Evolutionary conservation across 306 rosid species (phyloP).

Genomic region (Quercus ilex): DNA sequence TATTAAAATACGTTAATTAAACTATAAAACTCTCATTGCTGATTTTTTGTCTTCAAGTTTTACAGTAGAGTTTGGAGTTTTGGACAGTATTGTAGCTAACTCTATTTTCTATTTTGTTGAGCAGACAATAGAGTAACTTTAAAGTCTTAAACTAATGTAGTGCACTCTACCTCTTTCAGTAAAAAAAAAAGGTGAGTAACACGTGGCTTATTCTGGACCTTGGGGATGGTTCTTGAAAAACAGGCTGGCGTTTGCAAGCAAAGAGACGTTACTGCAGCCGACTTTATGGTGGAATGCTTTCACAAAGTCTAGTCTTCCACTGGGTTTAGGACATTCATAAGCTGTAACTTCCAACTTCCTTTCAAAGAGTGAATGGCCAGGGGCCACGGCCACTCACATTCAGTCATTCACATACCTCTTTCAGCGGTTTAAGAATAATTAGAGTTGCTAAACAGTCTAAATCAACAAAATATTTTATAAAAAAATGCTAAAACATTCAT

Average conservation of each 20-base stretch:
- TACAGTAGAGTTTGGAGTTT: too few species aligned
- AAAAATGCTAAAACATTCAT: background rate
- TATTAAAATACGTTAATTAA: too few species aligned
- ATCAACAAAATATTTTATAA: background rate
- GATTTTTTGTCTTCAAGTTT: too few species aligned
- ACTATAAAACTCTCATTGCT: too few species aligned
- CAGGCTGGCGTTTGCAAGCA: conserved; percentile 30
- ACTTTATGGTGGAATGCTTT: background rate
- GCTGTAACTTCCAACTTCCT: background rate
- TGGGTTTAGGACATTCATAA: background rate
- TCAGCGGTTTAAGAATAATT: background rate
- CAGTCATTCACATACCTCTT: background rate
- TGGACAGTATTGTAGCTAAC: too few species aligned
- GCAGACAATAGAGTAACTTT: too few species aligned
- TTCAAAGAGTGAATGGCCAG: too few species aligned
- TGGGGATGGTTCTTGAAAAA: background rate
- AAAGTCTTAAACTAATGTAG: too few species aligned
- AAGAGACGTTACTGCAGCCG: background rate
- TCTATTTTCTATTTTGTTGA: too few species aligned
- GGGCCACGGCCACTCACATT: too few species aligned
- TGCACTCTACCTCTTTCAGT: too few species aligned
- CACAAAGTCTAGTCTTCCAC: background rate
- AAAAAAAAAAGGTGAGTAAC: background rate
- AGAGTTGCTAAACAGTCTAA: background rate
- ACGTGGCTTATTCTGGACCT: background rate